These are phyloP conservation scores for Cladosporium sp. DNA, from an alignment of 2,329 filamentous ascomycete species.

Conservation along the genomic window DNA sequence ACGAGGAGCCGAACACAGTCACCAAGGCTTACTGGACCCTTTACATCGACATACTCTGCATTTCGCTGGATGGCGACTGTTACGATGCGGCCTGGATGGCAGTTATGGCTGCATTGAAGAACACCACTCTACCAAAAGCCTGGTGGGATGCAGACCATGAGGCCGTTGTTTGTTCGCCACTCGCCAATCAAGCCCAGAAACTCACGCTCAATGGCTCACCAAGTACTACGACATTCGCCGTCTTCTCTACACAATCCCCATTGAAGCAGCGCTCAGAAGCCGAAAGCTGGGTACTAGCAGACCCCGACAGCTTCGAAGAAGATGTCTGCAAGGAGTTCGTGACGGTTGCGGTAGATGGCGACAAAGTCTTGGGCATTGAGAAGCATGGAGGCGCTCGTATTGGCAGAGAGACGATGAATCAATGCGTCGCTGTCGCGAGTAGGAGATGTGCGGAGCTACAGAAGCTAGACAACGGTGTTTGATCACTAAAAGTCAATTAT, in stretches of 20 bases:
- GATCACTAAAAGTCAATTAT: slow-evolving; percentile 12
- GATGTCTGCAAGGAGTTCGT: slow-evolving; percentile 74
- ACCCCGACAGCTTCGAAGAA: slow-evolving; percentile 90
- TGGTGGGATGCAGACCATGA: slow-evolving; percentile 81
- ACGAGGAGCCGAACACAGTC: slow-evolving; percentile 43
- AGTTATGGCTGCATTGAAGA: slow-evolving; percentile 70
- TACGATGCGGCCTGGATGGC: slow-evolving; percentile 90
- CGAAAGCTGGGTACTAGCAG: slow-evolving; percentile 67
- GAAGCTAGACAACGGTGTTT: slow-evolving; percentile 20
- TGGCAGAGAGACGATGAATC: slow-evolving; percentile 57
- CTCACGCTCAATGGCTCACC: slow-evolving; percentile 64
- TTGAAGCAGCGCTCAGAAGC: slow-evolving; percentile 41
- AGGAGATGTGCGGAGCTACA: slow-evolving; percentile 2
- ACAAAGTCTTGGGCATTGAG: slow-evolving; percentile 64
- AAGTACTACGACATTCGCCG: slow-evolving; percentile 69
- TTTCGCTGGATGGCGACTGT: slow-evolving; percentile 85
- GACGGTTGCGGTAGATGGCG: slow-evolving; percentile 57
- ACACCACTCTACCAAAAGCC: slow-evolving; percentile 72
- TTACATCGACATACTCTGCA: slow-evolving; percentile 91
- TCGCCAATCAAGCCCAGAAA: slow-evolving; percentile 47
- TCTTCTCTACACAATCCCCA: slow-evolving; percentile 61
- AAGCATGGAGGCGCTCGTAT: slow-evolving; percentile 76
- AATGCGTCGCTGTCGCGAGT: slow-evolving; percentile 42
- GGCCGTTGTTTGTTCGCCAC: slow-evolving; percentile 68
- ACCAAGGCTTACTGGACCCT: slow-evolving; percentile 90